phyloP scores from a whole-genome alignment of 495 filamentous ascomycete genomes.

The Penicillium antarcticum region DNA sequence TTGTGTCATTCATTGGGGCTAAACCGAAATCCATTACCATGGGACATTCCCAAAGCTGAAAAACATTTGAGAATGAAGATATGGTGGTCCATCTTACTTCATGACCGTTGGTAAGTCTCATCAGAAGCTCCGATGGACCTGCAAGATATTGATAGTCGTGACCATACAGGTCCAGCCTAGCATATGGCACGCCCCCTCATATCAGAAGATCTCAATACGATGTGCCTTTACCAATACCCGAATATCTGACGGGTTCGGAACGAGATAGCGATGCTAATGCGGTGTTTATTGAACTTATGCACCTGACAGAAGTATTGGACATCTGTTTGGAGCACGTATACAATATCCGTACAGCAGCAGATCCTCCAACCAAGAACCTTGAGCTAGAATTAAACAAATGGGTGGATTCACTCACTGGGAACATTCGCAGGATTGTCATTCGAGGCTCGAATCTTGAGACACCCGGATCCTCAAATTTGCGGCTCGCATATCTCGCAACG shows the following conservation, averaged over 20 bases:
- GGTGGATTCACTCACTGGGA: slow-evolving; percentile 19
- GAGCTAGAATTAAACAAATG: slow-evolving; percentile 19
- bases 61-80: slow-evolving; percentile 11
- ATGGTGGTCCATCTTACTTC: slow-evolving; percentile 10
- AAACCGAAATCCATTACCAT: slow-evolving; percentile 10
- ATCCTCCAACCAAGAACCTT: slow-evolving; percentile 12
- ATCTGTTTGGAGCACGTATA: slow-evolving; percentile 32
- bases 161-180: slow-evolving; percentile 30
- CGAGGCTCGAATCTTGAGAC: slow-evolving; percentile 9
- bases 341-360: slow-evolving; percentile 7
- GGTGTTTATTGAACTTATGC: slow-evolving; percentile 33
- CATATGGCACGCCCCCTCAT: slow-evolving; percentile 35
- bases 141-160: neutral
- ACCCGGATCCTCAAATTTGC: slow-evolving; percentile 30
- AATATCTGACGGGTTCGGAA: slow-evolving; percentile 12
- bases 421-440: slow-evolving; percentile 17
- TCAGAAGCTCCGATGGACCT: neutral
- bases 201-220: slow-evolving; percentile 35
- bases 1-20: slow-evolving; percentile 10
- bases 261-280: slow-evolving; percentile 3
- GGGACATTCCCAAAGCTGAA: slow-evolving; percentile 9
- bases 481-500: slow-evolving; percentile 27
- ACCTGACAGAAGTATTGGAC: slow-evolving; percentile 32
- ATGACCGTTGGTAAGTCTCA: slow-evolving; percentile 10
- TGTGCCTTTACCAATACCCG: slow-evolving; percentile 31